Evolutionary conservation across 495 filamentous ascomycete genomes (phyloP).

Genomic region (Letharia lupina): DNA sequence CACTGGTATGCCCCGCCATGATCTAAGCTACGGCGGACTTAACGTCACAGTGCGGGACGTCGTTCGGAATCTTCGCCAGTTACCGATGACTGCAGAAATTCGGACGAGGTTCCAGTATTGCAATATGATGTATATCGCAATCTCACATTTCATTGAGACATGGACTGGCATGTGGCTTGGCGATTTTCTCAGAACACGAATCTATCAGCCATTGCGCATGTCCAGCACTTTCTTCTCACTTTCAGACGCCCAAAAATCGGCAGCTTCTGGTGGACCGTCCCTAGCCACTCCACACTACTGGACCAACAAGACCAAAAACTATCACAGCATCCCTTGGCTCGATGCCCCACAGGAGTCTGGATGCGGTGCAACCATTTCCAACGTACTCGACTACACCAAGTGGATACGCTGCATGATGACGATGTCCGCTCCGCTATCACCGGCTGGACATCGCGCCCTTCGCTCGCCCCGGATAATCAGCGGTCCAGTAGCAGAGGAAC

Average conservation of each 20-base stretch:
- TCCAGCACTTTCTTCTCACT: conserved; percentile 40
- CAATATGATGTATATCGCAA: conserved; percentile 45
- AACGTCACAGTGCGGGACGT: conserved; percentile 27
- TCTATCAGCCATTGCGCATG: conserved; percentile 47
- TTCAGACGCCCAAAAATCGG: conserved; percentile 29
- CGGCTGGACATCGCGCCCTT: conserved; percentile 33
- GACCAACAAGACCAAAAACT: conserved; percentile 19
- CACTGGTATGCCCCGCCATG: conserved; percentile 41
- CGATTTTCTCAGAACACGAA: conserved; percentile 33
- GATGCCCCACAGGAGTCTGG: conserved; percentile 36
- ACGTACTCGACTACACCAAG: conserved; percentile 43
- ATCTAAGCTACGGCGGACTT: conserved; percentile 27
- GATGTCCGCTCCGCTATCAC: conserved; percentile 29
- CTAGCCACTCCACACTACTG: conserved; percentile 30
- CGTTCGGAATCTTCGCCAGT: conserved; percentile 35
- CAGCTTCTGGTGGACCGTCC: conserved; percentile 12
- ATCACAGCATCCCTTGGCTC: conserved; percentile 21
- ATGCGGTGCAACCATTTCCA: conserved; percentile 43
- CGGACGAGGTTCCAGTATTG: conserved; percentile 42
- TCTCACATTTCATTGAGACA: conserved; percentile 38
- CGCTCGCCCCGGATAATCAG: conserved; percentile 30
- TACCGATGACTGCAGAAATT: conserved; percentile 35
- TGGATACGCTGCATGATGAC: conserved; percentile 39
- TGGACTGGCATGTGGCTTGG: conserved; percentile 39
- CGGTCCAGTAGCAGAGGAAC: background rate